phyloP scores from a whole-genome alignment of 495 filamentous ascomycete species.

The Cercophora sp. region DNA sequence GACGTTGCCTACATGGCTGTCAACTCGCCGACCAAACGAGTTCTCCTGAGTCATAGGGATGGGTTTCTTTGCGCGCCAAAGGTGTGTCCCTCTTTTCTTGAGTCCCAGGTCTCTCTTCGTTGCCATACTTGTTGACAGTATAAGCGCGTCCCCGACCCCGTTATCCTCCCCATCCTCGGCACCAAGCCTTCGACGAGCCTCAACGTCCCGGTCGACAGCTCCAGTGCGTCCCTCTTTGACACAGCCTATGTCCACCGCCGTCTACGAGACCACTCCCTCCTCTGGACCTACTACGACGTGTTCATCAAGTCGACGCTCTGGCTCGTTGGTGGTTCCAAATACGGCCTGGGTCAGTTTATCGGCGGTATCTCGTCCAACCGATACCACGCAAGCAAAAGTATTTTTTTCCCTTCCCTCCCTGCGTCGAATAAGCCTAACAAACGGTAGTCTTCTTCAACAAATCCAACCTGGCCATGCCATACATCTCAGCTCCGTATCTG shows the following conservation, averaged over 20 bases:
- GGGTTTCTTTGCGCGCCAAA: slow-evolving; percentile 43
- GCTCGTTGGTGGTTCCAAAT: slow-evolving; percentile 34
- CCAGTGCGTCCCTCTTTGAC: slow-evolving; percentile 42
- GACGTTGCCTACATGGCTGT: slow-evolving; percentile 41
- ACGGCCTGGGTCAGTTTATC: slow-evolving; percentile 37
- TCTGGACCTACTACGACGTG: slow-evolving; percentile 38
- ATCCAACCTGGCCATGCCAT: slow-evolving; percentile 37
- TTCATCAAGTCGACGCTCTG: slow-evolving; percentile 35
- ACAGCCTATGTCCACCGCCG: slow-evolving; percentile 44
- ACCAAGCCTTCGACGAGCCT: slow-evolving; percentile 26
- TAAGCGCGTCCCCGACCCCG: slow-evolving; percentile 27
- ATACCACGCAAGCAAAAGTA: slow-evolving; percentile 23
- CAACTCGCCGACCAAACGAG: slow-evolving; percentile 31
- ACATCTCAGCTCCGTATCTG: slow-evolving; percentile 36
- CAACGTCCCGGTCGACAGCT: slow-evolving; percentile 40
- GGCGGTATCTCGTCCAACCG: slow-evolving; percentile 27
- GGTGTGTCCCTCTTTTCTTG: slow-evolving; percentile 13
- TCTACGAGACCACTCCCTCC: slow-evolving; percentile 31
- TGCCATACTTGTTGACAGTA: too few relatives aligned
- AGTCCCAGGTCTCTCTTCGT: too few relatives aligned
- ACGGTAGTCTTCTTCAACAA: slow-evolving; percentile 40
- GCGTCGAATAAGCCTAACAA: not conserved
- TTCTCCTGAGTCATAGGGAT: slow-evolving; percentile 40
- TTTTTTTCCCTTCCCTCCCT: not conserved
- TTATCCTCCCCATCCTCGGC: slow-evolving; percentile 28